Evolutionary conservation across 2,329 filamentous ascomycete species (phyloP), one percentile per base, ranked within the genome.

Genomic region (Incumbomyces lentus): DNA sequence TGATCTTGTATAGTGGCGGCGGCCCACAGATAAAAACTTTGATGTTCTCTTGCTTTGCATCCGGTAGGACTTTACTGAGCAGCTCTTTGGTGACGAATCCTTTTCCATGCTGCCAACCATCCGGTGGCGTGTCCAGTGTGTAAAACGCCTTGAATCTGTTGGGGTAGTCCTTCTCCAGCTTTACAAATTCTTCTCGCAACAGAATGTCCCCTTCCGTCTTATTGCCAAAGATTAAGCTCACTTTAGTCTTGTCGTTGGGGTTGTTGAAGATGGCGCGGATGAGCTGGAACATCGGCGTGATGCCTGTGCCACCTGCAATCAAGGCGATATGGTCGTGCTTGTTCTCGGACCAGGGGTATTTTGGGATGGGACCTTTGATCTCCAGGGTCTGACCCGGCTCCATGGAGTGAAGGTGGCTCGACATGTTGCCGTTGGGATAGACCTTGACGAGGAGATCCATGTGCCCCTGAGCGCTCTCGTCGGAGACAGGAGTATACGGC

Each of bases 281-380:
- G 38, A 98, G 81, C 74, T 98, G 92, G 75, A 86, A 96, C 90
- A 96, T 95, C 57, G 92, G 92, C 10, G 92, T 92, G 66, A 98
- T 94, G 51, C 92, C 92, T 6, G 92, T 95, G 55, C 92, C 92
- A 59, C 92, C 92, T n/a, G 90, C 87, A 53, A 98, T 67, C 58
- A 72, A 55, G 43, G 61, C 64, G 55, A 72, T 63, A 73, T 96
- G 88, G 51, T 86, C 72, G 72, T 95, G 89, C 78, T 95, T 95
- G 78, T 96, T 96, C 57, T 82, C 62, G 44, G 78, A 63, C 89
- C 89, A 96, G 29, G 79, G 68, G 68, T 95, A 96, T 70, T 98
- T 98, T 60, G 87, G 86, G 33, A 98, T 79, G 2, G 92, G 92
- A 14, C 92, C 92, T 76, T 98, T 96, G 73, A 98, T 81, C 52